Percentiles rank a stretch among this genome's conserved stretches.
These are phyloP conservation scores for Sporothrix euskadiensis DNA, from an alignment of 2,329 filamentous ascomycete species.

Conservation along the genomic window DNA sequence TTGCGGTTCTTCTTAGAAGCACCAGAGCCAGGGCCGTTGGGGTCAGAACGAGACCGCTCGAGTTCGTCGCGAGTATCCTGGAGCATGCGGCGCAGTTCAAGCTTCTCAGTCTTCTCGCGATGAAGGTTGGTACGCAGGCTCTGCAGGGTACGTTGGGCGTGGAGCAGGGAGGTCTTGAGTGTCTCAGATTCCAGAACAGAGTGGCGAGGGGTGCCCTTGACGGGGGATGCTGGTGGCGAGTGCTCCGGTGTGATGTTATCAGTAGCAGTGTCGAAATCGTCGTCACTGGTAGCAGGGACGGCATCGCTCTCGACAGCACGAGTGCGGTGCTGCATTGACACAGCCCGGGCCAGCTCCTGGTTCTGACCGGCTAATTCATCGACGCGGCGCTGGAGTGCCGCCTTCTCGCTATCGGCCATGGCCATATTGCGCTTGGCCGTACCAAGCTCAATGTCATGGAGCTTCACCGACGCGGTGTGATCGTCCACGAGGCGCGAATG, in stretches of 20 bases:
- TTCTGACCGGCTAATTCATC: conserved; percentile 89
- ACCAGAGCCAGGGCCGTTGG: conserved; percentile 39
- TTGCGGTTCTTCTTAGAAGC: conserved; percentile 64
- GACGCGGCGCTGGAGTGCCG: conserved; percentile 77
- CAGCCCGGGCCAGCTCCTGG: conserved; percentile 81
- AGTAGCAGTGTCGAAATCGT: conserved; percentile 63
- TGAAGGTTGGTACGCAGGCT: conserved; percentile 93
- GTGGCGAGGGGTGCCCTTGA: conserved; percentile 89
- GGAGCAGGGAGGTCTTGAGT: conserved; percentile 86
- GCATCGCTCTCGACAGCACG: conserved; percentile 66
- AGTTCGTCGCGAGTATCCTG: conserved; percentile 94
- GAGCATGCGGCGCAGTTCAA: conserved; percentile 90
- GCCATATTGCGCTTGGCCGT: conserved; percentile 77
- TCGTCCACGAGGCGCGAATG: conserved; percentile 82
- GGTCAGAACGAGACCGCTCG: conserved; percentile 65
- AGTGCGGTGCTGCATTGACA: conserved; percentile 68
- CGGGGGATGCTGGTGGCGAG: conserved; percentile 84
- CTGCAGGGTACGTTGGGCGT: conserved; percentile 95
- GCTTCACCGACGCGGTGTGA: conserved; percentile 71
- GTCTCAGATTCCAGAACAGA: conserved; percentile 94
- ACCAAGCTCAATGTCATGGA: conserved; percentile 85
- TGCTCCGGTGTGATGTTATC: conserved; percentile 80
- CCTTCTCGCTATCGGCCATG: conserved; percentile 75
- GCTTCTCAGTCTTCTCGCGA: conserved; percentile 96
- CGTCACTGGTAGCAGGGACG: conserved; percentile 58